Percentiles rank a stretch among this genome's conserved stretches.
Conservation (phyloP, 176 grass and related monocot species). For the Poa annua region DNA sequence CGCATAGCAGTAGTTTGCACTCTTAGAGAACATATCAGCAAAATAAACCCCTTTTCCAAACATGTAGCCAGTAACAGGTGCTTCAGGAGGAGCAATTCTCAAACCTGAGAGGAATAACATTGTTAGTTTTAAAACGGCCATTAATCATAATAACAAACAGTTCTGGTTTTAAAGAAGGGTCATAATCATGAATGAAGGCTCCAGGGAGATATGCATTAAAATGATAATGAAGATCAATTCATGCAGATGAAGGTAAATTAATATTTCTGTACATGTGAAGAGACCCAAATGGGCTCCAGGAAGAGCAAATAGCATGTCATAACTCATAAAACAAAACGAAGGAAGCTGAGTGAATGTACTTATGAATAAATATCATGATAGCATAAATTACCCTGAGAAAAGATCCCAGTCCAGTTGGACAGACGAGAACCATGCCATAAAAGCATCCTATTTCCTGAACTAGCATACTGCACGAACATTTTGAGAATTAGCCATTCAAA, state of each 20-base stretch:
- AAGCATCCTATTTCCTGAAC: constrained; percentile 88
- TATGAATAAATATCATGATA: constrained; percentile 7
- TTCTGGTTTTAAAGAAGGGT: background rate
- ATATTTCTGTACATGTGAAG: background rate
- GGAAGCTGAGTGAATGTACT: constrained; percentile 13
- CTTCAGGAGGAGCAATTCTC: constrained; percentile 96
- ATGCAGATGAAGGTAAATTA: constrained; percentile 30
- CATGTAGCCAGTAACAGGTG: constrained; percentile 93
- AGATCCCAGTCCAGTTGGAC: constrained; percentile 90
- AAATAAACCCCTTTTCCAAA: constrained; percentile 96
- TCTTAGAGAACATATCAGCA: constrained; percentile 98
- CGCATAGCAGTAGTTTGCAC: constrained; percentile 92
- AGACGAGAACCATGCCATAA: constrained; percentile 97
- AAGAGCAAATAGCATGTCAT: constrained; percentile 20
- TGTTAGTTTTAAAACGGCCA: constrained; percentile 27
- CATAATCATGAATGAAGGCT: constrained; percentile 13
- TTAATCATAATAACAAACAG: constrained; percentile 11
- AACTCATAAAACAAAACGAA: constrained; percentile 13
- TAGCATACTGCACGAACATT: constrained; percentile 65
- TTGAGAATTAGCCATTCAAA: constrained; percentile 27
- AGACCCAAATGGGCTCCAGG: constrained; percentile 3
- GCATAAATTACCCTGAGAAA: constrained; percentile 77
- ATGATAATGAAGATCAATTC: constrained; percentile 33
- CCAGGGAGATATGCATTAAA: background rate
- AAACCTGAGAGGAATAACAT: constrained; percentile 58